Base-by-base conservation (phyloP, 2,329 filamentous ascomycete genomes). In the Trichoderma cornu-damae region DNA sequence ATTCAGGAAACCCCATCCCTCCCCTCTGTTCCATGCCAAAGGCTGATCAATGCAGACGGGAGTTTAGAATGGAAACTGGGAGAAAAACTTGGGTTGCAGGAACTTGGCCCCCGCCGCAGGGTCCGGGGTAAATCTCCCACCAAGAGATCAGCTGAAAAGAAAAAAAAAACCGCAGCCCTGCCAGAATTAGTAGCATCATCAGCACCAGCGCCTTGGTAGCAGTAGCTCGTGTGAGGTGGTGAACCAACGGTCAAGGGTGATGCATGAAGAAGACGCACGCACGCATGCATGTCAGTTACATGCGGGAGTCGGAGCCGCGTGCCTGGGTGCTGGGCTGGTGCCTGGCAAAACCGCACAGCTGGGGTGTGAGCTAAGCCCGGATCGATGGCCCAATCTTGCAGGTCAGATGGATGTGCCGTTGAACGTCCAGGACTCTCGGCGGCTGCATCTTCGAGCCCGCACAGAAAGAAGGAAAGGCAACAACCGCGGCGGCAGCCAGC, bases 111-210 rank as follows among this genome's bases (percentile, higher is more conserved):
- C 26, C 26, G 32, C 35, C 24, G 3, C 48, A 38, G 35, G 49
- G 49, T 8, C 26, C 3, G 28, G 44, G 44, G 24, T n/a, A n/a
- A 22, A 35, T 14, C 9, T 16, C 18, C 42, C 43, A 30, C 16
- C 40, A 6, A 37, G 22, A 20, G 16, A 55, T 30, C 24, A 32
- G 47, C 30, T 28, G 32, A 22, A 30, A 24, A 46, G n/a, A n/a
- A n/a, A n/a, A n/a, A n/a, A n/a, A n/a, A n/a, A n/a, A n/a, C n/a
- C 18, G 32, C 28, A 35, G 32, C 24, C 20, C 38, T 47, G 24
- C 24, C 12, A 26, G 32, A 34, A 30, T 55, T 22, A 37, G 32
- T 22, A 55, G 16, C 52, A 52, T 52, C 49, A 42, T 52, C 49
- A 42, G 49, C 48, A 42, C 35, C 42, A 55, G 42, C 32, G 40